phyloP scores from a whole-genome alignment of 2,329 filamentous ascomycete species.

The Camillea tinctor region DNA sequence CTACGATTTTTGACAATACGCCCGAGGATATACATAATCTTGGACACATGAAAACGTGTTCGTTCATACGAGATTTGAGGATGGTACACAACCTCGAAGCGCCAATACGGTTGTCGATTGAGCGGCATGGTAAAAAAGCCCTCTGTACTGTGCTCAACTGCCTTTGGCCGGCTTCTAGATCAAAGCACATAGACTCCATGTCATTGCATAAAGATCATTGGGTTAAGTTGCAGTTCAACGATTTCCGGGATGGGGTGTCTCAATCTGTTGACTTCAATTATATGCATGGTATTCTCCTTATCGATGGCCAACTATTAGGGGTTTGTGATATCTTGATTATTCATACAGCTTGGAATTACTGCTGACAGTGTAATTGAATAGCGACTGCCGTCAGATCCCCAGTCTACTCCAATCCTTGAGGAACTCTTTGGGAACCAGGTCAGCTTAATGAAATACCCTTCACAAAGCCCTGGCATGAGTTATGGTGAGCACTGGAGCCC shows the following conservation, averaged over 20 bases:
- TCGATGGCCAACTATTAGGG: constrained; percentile 46
- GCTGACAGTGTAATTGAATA: constrained; percentile 34
- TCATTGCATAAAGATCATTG: constrained; percentile 22
- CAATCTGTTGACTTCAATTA: constrained; percentile 36
- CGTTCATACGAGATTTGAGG: constrained; percentile 47
- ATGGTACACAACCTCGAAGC: constrained; percentile 37
- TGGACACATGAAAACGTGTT: constrained; percentile 33
- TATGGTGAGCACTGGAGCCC: constrained; percentile 36
- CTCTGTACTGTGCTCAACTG: constrained; percentile 36
- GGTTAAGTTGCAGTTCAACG: constrained; percentile 11
- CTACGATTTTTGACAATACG: constrained; percentile 46
- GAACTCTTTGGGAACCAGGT: constrained; percentile 54
- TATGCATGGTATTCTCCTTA: constrained; percentile 32
- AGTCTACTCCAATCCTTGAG: constrained; percentile 34
- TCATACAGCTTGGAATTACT: background rate
- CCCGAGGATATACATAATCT: constrained; percentile 36
- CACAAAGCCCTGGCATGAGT: constrained; percentile 50
- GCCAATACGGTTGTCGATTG: constrained; percentile 36
- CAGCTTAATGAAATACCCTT: constrained; percentile 51
- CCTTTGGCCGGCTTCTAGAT: constrained; percentile 42
- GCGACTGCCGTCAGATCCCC: constrained; percentile 34
- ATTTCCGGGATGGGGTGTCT: constrained; percentile 11
- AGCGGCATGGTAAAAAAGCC: constrained; percentile 12
- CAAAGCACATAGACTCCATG: constrained; percentile 11
- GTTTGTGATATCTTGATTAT: constrained; percentile 13